phyloP scores from a whole-genome alignment of 2,329 filamentous ascomycete genomes.

The Neofusicoccum cordaticola region DNA sequence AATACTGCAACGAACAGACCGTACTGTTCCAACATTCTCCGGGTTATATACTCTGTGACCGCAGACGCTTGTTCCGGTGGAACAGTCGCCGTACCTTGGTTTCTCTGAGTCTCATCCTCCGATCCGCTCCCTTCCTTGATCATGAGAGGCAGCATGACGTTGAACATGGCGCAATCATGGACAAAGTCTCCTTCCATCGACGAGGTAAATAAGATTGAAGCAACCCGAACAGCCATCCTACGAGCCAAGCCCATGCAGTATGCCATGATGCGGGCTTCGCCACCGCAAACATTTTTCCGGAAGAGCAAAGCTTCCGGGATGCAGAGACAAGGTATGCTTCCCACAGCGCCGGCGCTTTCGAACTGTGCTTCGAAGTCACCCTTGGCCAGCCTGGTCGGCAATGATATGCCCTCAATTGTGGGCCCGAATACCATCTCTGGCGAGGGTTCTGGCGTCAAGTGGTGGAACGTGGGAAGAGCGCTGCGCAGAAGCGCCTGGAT shows the following conservation, averaged over 20 bases:
- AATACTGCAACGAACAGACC: not conserved
- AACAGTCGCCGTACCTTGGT: not conserved
- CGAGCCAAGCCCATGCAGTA: not conserved
- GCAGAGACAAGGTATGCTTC: not conserved
- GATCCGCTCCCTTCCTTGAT: too few relatives aligned
- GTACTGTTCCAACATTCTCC: not conserved
- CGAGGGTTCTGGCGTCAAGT: not conserved
- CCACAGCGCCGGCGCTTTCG: not conserved
- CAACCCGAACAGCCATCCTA: not conserved
- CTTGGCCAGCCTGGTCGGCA: not conserved
- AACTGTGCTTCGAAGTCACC: not conserved
- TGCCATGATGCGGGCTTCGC: not conserved
- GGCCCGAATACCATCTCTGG: not conserved
- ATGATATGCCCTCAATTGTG: not conserved
- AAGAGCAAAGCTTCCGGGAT: not conserved
- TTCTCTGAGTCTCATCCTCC: not conserved
- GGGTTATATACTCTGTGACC: not conserved
- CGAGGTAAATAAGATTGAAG: not conserved
- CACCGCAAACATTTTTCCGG: not conserved
- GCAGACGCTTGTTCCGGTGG: not conserved
- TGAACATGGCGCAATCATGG: not conserved
- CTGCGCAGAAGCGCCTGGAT: not conserved
- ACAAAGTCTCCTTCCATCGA: not conserved
- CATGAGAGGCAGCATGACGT: not conserved
- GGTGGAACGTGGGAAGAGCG: not conserved